phyloP scores from a whole-genome alignment of 2,329 filamentous ascomycete genomes.

The Trichoderma sp. region DNA sequence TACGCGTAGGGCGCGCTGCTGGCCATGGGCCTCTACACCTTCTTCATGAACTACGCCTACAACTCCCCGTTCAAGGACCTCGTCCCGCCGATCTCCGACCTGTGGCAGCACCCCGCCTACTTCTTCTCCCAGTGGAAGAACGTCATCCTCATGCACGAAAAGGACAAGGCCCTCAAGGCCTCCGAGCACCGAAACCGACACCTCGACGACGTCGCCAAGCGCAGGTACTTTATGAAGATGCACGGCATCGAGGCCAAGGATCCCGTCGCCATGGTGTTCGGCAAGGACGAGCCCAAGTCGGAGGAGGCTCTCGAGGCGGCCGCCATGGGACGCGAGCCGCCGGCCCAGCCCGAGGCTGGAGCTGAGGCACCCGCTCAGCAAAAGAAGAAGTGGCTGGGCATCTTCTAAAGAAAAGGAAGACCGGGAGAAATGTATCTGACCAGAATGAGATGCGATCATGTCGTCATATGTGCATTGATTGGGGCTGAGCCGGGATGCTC shows the following conservation, averaged over 20 bases:
- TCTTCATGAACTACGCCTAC: constrained; percentile 75
- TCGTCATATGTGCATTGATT: constrained; percentile 15
- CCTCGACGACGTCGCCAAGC: constrained; percentile 85
- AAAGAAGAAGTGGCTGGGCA: constrained; percentile 79
- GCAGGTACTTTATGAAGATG: constrained; percentile 79
- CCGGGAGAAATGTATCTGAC: not conserved
- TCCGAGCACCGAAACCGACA: constrained; percentile 71
- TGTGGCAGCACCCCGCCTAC: constrained; percentile 69
- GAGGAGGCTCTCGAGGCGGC: constrained; percentile 43
- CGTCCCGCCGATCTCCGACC: constrained; percentile 69
- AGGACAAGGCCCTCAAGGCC: constrained; percentile 68
- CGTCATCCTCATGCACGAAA: constrained; percentile 75
- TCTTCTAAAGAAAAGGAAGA: constrained; percentile 58
- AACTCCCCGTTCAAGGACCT: constrained; percentile 80
- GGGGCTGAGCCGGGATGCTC: not conserved
- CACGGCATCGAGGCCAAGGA: constrained; percentile 74
- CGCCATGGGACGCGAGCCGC: constrained; percentile 43
- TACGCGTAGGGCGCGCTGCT: constrained; percentile 62
- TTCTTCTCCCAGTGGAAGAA: constrained; percentile 67
- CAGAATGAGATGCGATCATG: constrained; percentile 5
- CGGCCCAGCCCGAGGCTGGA: constrained; percentile 35
- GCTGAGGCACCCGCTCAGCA: constrained; percentile 34
- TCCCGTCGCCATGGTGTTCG: constrained; percentile 53
- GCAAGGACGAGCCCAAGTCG: constrained; percentile 42
- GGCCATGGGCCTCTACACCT: constrained; percentile 70